Percentiles rank a stretch among this genome's conserved stretches.
These are phyloP conservation scores for Eutrema japonicum DNA, from an alignment of 345 rosid species.

Conservation along the genomic window DNA sequence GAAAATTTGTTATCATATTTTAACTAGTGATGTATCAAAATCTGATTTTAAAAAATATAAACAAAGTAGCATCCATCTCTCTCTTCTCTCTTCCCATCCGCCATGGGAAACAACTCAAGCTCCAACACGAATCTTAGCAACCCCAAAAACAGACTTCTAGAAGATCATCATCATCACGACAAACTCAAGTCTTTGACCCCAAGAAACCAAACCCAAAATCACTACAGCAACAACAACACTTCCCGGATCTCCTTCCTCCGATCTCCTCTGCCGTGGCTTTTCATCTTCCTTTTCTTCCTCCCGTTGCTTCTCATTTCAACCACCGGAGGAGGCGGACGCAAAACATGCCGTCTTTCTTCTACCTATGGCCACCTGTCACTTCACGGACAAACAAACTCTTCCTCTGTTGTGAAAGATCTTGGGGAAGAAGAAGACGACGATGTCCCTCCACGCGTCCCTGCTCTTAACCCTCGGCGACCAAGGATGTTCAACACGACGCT, in stretches of 20 bases:
- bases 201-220: slow-evolving; percentile 31
- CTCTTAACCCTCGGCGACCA: slow-evolving; percentile 26
- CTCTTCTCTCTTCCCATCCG: slow-evolving; percentile 9
- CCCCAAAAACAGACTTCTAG: slow-evolving; percentile 28
- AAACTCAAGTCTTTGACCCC: slow-evolving; percentile 1
- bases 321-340: slow-evolving; percentile 43
- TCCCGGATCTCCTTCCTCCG: slow-evolving; percentile 43
- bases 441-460: slow-evolving; percentile 16
- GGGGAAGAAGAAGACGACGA: slow-evolving; percentile 27
- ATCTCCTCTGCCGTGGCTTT: slow-evolving; percentile 52
- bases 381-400: slow-evolving; percentile 43
- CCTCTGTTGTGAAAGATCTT: slow-evolving; percentile 8
- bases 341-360: slow-evolving; percentile 37
- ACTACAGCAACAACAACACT: slow-evolving; percentile 29
- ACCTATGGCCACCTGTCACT: slow-evolving; percentile 37
- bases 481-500: slow-evolving; percentile 51
- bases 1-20: slow-evolving; percentile 19
- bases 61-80: neutral
- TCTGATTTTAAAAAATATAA: neutral
- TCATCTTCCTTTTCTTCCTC: slow-evolving; percentile 51
- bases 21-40: slow-evolving; percentile 17
- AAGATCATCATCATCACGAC: slow-evolving; percentile 21
- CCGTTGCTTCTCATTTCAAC: slow-evolving; percentile 61
- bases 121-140: slow-evolving; percentile 21
- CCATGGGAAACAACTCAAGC: slow-evolving; percentile 42